phyloP scores from a whole-genome alignment of 345 rosid genomes.

The Punica granatum region DNA sequence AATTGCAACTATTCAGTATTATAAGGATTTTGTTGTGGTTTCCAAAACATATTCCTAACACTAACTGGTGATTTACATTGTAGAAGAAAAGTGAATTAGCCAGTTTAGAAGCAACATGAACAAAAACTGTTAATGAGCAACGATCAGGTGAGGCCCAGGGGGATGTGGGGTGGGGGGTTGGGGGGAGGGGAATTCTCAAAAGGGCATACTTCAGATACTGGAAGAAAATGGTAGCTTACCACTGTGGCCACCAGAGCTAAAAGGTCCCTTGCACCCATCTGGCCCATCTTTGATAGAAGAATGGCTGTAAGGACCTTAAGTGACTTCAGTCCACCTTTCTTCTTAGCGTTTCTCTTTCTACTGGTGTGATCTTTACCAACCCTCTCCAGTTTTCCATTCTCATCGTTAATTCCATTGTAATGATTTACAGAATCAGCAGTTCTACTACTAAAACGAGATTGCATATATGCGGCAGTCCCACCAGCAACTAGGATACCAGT shows the following conservation, averaged over 20 bases:
- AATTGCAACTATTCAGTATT: background rate
- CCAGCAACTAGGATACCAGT: conserved; percentile 79
- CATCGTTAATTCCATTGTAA: conserved; percentile 44
- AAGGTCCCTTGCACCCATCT: conserved; percentile 80
- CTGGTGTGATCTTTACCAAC: conserved; percentile 21
- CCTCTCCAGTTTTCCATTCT: conserved; percentile 29
- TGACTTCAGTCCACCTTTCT: conserved; percentile 71
- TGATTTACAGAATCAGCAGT: conserved; percentile 30
- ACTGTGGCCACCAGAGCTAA: conserved; percentile 61
- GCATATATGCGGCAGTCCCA: conserved; percentile 74
- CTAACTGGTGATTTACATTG: too few species aligned
- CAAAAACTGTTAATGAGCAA: background rate
- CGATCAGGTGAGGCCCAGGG: background rate
- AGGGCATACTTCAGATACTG: background rate
- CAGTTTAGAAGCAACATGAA: background rate
- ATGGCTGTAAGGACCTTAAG: conserved; percentile 65
- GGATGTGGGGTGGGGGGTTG: too few species aligned
- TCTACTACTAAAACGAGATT: conserved; percentile 37
- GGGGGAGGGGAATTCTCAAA: too few species aligned
- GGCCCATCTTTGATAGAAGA: conserved; percentile 81
- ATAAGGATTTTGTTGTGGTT: background rate
- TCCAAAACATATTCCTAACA: background rate
- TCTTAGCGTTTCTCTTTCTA: conserved; percentile 31
- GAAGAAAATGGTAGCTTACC: conserved; percentile 35
- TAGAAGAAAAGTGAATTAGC: background rate